Evolutionary conservation across 1,284 basidiomycete species (phyloP), one percentile per base, ranked within the genome.

Genomic region (Dichomitus squalens): DNA sequence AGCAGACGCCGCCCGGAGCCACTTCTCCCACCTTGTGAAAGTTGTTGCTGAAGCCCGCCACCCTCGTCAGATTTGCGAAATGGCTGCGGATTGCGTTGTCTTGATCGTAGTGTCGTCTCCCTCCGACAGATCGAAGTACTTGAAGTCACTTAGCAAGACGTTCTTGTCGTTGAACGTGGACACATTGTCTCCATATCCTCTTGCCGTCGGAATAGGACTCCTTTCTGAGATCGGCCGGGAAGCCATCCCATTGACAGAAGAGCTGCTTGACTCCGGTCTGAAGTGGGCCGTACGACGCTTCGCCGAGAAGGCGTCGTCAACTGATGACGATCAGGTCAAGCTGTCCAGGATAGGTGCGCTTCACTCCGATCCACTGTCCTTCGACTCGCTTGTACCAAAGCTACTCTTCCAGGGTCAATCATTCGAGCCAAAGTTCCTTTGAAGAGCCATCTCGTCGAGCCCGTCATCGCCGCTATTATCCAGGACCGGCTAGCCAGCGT

Each of bases 401-500:
- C 3, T 33, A 3, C 7, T 7, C 12, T n/a, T 31, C 11, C 31
- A 60, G 61, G 20, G 5, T 34, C 48, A 8, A 25, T 63, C 23
- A 50, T 59, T 4, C 51, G 21, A 2, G 34, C n/a, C 0, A 53
- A 55, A 16, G 43, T 47, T 5, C 16, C 54, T 11, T 72, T 86
- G 35, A 88, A 87, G 60, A 64, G 79, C 1, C 82, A 88, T 62
- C 72, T 90, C 7, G 86, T 85, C 0, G 95, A 98, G 59, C 88
- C 92, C 0, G 74, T 94, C 23, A 68, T 96, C 34, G 81, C 82
- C 6, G 84, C 85, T 0, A 79, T 85, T 2, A 75, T 92, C 35
- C 87, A 88, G 64, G 77, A 84, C 59, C 79, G 83, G 14, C 72
- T 95, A 11, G 67, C 73, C 0, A 76, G 81, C 44, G 39, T 64